These are phyloP conservation scores for Backusella macrospora DNA, from an alignment of 192 early-diverging fungal genomes.

Conservation along the genomic window DNA sequence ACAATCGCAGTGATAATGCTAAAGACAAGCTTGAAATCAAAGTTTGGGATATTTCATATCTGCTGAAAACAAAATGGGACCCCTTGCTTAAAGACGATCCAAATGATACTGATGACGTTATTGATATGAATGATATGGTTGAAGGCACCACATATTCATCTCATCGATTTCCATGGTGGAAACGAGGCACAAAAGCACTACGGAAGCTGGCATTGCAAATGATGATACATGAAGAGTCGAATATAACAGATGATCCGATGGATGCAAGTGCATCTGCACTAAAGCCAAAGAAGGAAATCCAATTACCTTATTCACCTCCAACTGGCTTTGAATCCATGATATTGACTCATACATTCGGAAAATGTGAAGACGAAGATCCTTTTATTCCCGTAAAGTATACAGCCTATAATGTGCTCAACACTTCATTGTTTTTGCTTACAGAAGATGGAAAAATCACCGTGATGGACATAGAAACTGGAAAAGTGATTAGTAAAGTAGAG, in stretches of 20 bases:
- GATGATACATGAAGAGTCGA: background rate
- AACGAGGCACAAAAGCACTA: constrained; percentile 12
- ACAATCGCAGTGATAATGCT: constrained; percentile 26
- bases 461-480: constrained; percentile 39
- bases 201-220: constrained; percentile 19
- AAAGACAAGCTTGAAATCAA: constrained; percentile 33
- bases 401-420: constrained; percentile 40
- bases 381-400: constrained; percentile 38
- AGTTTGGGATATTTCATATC: constrained; percentile 35
- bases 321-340: constrained; percentile 5
- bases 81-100: constrained; percentile 2
- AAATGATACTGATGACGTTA: background rate
- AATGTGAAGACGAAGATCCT: background rate
- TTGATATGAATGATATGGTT: background rate
- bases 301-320: constrained; percentile 15
- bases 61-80: constrained; percentile 24
- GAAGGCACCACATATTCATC: background rate
- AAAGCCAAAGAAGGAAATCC: background rate
- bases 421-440: constrained; percentile 35
- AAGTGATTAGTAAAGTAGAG: constrained; percentile 26
- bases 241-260: background rate
- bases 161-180: constrained; percentile 32
- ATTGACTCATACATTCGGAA: constrained; percentile 17
- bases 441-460: constrained; percentile 41
- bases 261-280: background rate